Evolutionary conservation across 1,139 yeast species (phyloP).

Genomic region (Entelexis sorbosivorans): DNA sequence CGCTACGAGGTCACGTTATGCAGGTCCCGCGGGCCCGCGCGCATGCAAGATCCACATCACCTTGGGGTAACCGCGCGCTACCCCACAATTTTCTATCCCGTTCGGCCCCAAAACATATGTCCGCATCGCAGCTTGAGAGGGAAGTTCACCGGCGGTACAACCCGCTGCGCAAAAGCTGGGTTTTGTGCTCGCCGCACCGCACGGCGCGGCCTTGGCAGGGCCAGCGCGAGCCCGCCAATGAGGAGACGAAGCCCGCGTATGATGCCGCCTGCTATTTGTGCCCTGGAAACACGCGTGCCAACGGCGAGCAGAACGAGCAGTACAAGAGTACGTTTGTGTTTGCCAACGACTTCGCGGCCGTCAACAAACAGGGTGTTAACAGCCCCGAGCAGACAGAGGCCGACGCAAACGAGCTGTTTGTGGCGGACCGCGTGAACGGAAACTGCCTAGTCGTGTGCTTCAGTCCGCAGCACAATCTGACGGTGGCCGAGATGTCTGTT

Average conservation of each 20-base stretch:
- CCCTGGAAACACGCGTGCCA: constrained; percentile 60
- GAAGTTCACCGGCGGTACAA: constrained; percentile 54
- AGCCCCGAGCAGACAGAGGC: constrained; percentile 16
- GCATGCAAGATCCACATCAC: neutral
- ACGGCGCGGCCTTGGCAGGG: constrained; percentile 74
- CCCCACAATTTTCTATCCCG: neutral
- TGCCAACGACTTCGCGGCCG: constrained; percentile 63
- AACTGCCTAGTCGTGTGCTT: constrained; percentile 64
- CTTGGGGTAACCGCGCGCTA: neutral
- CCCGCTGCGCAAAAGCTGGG: constrained; percentile 53
- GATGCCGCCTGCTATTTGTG: constrained; percentile 64
- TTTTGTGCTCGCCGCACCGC: constrained; percentile 66
- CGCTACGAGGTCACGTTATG: neutral
- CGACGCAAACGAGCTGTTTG: constrained; percentile 35
- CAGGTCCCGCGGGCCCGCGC: neutral
- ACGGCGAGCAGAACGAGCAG: constrained; percentile 44
- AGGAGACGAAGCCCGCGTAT: constrained; percentile 41
- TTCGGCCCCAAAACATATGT: neutral
- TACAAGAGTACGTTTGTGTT: constrained; percentile 51
- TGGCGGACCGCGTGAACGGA: constrained; percentile 54
- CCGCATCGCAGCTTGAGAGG: constrained; percentile 2
- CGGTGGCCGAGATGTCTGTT: constrained; percentile 51
- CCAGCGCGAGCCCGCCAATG: constrained; percentile 44
- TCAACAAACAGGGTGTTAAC: constrained; percentile 31
- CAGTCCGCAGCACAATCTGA: constrained; percentile 58